Percentiles rank a stretch among this genome's conserved stretches.
Conservation (phyloP, 2,329 filamentous ascomycete genomes). For the Ophiostoma quercus region DNA sequence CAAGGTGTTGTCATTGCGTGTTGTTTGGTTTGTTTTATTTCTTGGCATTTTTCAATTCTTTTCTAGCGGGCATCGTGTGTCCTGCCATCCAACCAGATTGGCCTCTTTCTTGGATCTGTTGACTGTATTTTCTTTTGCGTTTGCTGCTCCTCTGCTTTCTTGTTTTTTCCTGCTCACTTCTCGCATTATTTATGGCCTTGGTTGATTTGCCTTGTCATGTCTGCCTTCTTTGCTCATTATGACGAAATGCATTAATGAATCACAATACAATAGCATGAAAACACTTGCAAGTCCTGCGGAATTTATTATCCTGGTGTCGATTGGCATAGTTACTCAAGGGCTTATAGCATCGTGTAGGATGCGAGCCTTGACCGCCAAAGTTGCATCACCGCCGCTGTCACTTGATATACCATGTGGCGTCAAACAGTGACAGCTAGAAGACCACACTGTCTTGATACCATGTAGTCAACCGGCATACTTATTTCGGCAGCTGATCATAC, state of each 20-base stretch:
- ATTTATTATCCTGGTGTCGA: background rate
- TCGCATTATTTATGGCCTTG: constrained; percentile 8
- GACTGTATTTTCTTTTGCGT: background rate
- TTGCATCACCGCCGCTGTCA: background rate
- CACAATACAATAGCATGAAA: background rate
- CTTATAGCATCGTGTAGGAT: background rate
- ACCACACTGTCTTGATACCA: background rate
- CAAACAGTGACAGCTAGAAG: background rate
- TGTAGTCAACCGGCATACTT: background rate
- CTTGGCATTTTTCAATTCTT: constrained; percentile 1
- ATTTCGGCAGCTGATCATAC: background rate
- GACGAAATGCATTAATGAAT: constrained; percentile 20
- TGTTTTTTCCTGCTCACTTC: background rate
- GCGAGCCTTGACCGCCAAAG: constrained; percentile 10
- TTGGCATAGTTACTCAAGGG: no score
- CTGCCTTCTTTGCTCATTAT: background rate
- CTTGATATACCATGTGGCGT: background rate
- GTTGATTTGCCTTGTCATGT: background rate
- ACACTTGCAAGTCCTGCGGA: background rate
- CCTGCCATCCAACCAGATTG: background rate
- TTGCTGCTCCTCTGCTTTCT: constrained; percentile 10
- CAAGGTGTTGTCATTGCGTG: background rate
- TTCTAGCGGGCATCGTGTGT: background rate
- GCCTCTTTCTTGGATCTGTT: background rate
- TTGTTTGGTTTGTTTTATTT: constrained; percentile 8